Evolutionary conservation across 768 basidiomycete species (phyloP), one percentile per base, ranked within the genome.

Genomic region (Suillus plorans): DNA sequence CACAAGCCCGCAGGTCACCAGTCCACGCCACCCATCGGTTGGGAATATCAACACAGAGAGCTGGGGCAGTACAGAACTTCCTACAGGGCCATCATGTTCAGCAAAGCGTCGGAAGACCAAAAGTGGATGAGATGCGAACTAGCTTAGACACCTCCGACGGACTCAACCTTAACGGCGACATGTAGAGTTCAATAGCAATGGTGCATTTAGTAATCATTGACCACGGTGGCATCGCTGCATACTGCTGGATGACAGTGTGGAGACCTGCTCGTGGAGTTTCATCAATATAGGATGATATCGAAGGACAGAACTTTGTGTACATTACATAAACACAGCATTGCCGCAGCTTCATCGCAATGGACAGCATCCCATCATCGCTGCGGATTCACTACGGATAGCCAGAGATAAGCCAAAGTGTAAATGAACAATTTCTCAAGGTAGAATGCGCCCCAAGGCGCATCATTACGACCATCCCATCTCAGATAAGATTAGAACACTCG

Each of bases 201-300:
- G 42, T 6, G 25, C 10, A 59, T 20, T n/a, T n/a, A 13, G 37
- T 22, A 39, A 25, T 37, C 25, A 5, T 39, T 18, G 18, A 20
- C 57, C 39, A 59, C 58, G 58, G 41, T 42, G 18, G 25, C 12
- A 42, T 20, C 58, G 41, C 58, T 42, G 9, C 42, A 59, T 18
- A 59, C 12, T 10, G 12, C 25, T 42, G 12, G 28, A 42, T 20
- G 20, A 55, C 20, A 59, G 14, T 28, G 18, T 2, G 18, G 10
- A n/a, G 12, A 20, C 25, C 25, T 41, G 25, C 57, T 28, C 25
- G 25, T 16, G 8, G 18, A 41, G 37, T 22, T 2, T 37, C 2
- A 59, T 42, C 57, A 42, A 42, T 41, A 58, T 58, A 39, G 10
- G 37, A 28, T 59, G 16, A 59, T 42, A 59, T 42, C 39, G 57